These are phyloP conservation scores for Aegilops tauschii DNA, from an alignment of 176 grass and related monocot genomes.

Conservation along the genomic window DNA sequence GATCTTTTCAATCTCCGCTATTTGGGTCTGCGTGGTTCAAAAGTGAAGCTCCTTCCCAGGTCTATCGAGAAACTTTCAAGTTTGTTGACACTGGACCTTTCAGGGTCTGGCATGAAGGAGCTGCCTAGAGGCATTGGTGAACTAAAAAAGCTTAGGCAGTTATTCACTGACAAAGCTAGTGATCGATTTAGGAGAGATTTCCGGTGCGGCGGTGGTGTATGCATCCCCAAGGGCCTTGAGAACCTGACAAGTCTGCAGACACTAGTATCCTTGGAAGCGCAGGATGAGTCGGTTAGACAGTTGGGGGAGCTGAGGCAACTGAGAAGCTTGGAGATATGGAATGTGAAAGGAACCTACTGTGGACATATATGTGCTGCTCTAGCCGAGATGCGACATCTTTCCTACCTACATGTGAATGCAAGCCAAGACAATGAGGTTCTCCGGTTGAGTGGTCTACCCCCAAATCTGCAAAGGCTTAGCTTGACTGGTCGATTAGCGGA, in stretches of 20 bases:
- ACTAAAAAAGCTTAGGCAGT: constrained; percentile 25
- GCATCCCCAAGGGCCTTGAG: not conserved
- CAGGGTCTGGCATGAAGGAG: not conserved
- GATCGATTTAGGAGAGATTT: not conserved
- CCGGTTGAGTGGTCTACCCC: not conserved
- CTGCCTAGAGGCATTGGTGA: not conserved
- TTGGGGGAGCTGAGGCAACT: constrained; percentile 23
- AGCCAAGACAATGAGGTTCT: constrained; percentile 22
- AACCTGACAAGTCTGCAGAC: constrained; percentile 27
- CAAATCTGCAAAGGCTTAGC: not conserved
- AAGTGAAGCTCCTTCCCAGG: constrained; percentile 28
- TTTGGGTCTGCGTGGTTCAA: constrained; percentile 35
- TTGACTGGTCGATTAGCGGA: constrained; percentile 4
- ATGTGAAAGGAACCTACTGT: constrained; percentile 23
- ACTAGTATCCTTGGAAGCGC: constrained; percentile 11
- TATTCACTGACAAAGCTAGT: constrained; percentile 1
- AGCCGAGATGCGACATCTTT: constrained; percentile 11
- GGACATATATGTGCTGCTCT: constrained; percentile 4
- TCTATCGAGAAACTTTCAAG: constrained; percentile 17
- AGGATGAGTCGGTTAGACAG: not conserved
- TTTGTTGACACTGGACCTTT: constrained; percentile 17
- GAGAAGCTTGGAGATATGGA: constrained; percentile 32
- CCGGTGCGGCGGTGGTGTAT: not conserved
- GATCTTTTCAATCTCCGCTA: constrained; percentile 37
- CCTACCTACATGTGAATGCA: not conserved